Base-by-base conservation (phyloP, 139 green algal species). In the Chlamydomonas applanata region DNA sequence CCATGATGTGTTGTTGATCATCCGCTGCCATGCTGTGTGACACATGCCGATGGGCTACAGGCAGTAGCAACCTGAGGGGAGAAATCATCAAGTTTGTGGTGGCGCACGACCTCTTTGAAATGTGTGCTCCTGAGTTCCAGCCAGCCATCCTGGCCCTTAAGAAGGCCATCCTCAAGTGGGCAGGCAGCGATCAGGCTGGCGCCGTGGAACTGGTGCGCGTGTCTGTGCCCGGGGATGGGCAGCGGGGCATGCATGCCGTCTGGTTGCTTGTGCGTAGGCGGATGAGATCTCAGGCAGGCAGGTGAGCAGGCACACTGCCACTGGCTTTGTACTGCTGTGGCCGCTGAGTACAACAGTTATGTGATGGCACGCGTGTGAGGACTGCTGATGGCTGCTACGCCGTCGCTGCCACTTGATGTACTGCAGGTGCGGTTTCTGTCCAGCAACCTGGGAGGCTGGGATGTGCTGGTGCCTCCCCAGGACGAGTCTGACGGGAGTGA, bases 81-180 rank as follows among this genome's bases (percentile, higher is more conserved):
- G 82, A 88, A 79, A 69, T 90, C 54, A 76, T 87, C 16, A 69
- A 87, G 54, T 85, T 90, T 64, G 85, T 90, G 33, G 85, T 90
- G 44, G 85, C 85, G 1, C 80, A 90, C 60, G 85, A 90, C 69
- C 52, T 90, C 24, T 90, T 90, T 61, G 45, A 75, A 22, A n/a
- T 80, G 53, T 88, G 82, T 36, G 80, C 82, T 0, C 65, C 72
- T 22, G 85, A 87, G 74, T 77, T 87, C 27, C 75, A 80, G 67
- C 81, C 81, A 13, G 85, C 78, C 17, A 81, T 59, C 1, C 17
- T 85, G 34, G 79, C 78, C 16, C 22, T 86, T 1, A 90, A 90
- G 74, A 76, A 79, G 45, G 85, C 85, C 16, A 86, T 88, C 49
- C 79, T 88, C 52, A 71, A 76, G 34, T 90, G 85, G 85, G 85